Evolutionary conservation across 345 rosid species (phyloP).

Genomic region (Anacardium occidentale): DNA sequence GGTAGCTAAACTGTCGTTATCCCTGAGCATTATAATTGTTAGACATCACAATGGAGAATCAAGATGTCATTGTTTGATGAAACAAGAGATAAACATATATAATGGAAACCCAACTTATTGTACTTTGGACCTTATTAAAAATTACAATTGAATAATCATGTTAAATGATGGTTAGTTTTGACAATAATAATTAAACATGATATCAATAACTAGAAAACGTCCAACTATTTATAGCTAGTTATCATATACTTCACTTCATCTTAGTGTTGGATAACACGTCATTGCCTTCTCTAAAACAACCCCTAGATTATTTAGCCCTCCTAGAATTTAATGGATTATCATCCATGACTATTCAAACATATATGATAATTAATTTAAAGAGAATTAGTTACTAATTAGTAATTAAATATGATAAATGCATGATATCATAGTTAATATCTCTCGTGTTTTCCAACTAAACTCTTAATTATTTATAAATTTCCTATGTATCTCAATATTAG

Average conservation of each 20-base stretch:
- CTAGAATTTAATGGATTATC: slow-evolving; percentile 1
- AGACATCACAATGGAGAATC: slow-evolving; percentile 20
- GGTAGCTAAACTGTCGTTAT: slow-evolving; percentile 39
- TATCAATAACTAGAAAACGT: slow-evolving; percentile 19
- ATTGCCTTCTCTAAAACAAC: slow-evolving; percentile 3
- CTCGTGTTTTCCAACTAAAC: too few species aligned
- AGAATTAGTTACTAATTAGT: background rate
- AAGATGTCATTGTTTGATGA: slow-evolving; percentile 19
- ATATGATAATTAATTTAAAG: background rate
- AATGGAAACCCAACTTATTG: slow-evolving; percentile 19
- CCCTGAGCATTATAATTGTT: slow-evolving; percentile 25
- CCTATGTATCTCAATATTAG: background rate
- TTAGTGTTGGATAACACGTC: slow-evolving; percentile 38
- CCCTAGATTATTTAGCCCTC: background rate
- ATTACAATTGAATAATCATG: slow-evolving; percentile 7
- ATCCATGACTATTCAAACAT: slow-evolving; percentile 6
- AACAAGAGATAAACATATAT: background rate
- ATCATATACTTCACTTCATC: slow-evolving; percentile 38
- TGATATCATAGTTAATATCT: too few species aligned
- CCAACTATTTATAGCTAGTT: background rate
- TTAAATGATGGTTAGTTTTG: slow-evolving; percentile 35
- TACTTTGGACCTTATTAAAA: slow-evolving; percentile 19
- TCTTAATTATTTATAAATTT: background rate
- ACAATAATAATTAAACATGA: slow-evolving; percentile 10
- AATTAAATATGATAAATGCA: too few species aligned